Percentiles rank a stretch among this genome's conserved stretches.
Evolutionary conservation across 2,329 filamentous ascomycete species (phyloP).

Genomic region (Neonectria coccinea): DNA sequence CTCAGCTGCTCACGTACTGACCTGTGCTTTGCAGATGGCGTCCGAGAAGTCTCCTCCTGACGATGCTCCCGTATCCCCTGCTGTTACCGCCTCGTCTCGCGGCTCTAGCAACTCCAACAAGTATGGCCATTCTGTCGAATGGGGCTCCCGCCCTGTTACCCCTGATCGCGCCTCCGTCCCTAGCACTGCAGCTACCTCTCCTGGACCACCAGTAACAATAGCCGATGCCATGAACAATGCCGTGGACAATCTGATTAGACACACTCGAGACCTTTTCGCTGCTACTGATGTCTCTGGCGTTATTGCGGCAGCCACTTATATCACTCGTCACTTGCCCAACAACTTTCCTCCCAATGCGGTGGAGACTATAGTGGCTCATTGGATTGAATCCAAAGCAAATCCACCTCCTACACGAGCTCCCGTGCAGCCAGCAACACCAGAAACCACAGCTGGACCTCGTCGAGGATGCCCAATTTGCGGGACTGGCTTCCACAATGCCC

Average conservation of each 20-base stretch:
- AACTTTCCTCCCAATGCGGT: neutral
- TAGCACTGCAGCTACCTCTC: neutral
- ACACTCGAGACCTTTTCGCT: neutral
- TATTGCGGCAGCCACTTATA: no score
- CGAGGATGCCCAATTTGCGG: neutral
- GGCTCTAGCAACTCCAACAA: neutral
- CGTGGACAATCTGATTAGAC: neutral
- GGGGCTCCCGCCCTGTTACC: neutral
- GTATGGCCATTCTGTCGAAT: neutral
- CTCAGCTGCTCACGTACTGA: neutral
- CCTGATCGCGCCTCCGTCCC: neutral
- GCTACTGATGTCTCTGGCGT: neutral
- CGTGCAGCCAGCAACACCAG: neutral
- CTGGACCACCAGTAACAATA: neutral
- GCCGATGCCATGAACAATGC: no score
- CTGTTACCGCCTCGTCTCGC: neutral
- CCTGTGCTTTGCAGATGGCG: neutral
- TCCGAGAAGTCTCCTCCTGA: neutral
- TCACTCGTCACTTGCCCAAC: neutral
- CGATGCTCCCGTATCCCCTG: neutral
- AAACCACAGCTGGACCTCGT: neutral
- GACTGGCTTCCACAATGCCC: neutral
- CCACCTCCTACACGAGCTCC: neutral
- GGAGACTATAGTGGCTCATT: neutral
- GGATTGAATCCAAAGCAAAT: neutral